Conservation (phyloP, 2,329 filamentous ascomycete genomes). For the Dothideomycetes sp. region DNA sequence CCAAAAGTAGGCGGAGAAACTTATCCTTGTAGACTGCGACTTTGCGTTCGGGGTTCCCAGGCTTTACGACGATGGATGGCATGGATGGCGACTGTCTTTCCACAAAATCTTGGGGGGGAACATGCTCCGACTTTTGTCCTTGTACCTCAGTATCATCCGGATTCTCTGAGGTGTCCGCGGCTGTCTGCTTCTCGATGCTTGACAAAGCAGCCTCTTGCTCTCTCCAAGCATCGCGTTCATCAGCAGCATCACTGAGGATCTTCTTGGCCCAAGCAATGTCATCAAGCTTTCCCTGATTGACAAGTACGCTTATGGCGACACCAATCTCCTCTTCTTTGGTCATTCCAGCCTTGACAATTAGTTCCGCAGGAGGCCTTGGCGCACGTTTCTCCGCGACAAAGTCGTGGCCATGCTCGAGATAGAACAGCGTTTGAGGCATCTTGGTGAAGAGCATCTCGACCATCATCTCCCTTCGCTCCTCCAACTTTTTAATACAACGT, state of each 20-base stretch:
- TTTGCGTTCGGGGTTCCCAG: conserved; percentile 55
- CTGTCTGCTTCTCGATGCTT: conserved; percentile 14
- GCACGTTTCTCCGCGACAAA: conserved; percentile 59
- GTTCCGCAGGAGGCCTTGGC: conserved; percentile 62
- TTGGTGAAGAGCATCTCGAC: conserved; percentile 95
- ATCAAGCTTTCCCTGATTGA: conserved; percentile 68
- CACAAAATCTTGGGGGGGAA: conserved; percentile 1
- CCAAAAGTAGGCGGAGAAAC: conserved; percentile 75
- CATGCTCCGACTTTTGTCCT: background rate
- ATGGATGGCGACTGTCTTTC: conserved; percentile 24
- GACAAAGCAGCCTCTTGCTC: conserved; percentile 53
- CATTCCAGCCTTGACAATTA: conserved; percentile 67
- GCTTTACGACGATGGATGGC: conserved; percentile 45
- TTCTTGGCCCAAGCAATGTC: conserved; percentile 74
- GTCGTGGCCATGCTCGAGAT: conserved; percentile 83
- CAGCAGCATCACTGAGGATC: conserved; percentile 54
- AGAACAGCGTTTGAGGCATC: conserved; percentile 69
- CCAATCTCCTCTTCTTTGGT: conserved; percentile 57
- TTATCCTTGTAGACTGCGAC: conserved; percentile 81
- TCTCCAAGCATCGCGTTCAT: conserved; percentile 69
- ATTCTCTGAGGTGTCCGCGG: conserved; percentile 19
- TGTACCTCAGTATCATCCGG: conserved; percentile 5
- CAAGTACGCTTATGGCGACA: conserved; percentile 66
- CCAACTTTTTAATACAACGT: conserved; percentile 71
- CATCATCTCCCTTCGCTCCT: conserved; percentile 66